Conservation (phyloP, 768 basidiomycete genomes). For the Scleroderma bovista region DNA sequence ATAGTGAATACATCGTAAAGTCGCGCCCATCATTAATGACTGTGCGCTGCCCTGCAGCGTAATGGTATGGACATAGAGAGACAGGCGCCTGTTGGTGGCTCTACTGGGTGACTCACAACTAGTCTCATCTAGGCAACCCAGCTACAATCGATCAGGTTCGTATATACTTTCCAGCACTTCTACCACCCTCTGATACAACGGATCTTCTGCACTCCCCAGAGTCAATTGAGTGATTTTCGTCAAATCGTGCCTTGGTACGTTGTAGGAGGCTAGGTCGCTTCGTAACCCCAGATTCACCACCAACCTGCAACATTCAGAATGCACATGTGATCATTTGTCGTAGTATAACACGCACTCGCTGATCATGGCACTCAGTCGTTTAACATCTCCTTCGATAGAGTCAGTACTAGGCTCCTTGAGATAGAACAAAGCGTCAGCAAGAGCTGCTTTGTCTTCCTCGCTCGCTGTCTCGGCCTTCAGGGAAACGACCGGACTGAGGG, state of each 20-base stretch:
- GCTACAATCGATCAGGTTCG: constrained; percentile 1
- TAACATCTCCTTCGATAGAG: constrained; percentile 57
- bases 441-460: constrained; percentile 55
- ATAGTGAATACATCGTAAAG: constrained; percentile 1
- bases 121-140: no score
- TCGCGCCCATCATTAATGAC: neutral
- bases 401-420: constrained; percentile 57
- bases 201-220: constrained; percentile 26
- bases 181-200: constrained; percentile 37
- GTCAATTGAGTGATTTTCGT: constrained; percentile 41
- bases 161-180: constrained; percentile 47
- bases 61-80: no score
- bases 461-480: constrained; percentile 55
- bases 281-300: constrained; percentile 55
- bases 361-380: constrained; percentile 47
- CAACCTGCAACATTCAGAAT: constrained; percentile 39
- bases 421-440: constrained; percentile 54
- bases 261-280: constrained; percentile 53
- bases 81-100: no score
- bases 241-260: constrained; percentile 55
- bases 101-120: no score
- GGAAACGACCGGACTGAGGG: constrained; percentile 57
- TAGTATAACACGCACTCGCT: constrained; percentile 38
- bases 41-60: no score
- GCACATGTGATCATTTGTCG: neutral